These are phyloP conservation scores for Achaetomiella virescens DNA, from an alignment of 495 filamentous ascomycete species.

Conservation along the genomic window DNA sequence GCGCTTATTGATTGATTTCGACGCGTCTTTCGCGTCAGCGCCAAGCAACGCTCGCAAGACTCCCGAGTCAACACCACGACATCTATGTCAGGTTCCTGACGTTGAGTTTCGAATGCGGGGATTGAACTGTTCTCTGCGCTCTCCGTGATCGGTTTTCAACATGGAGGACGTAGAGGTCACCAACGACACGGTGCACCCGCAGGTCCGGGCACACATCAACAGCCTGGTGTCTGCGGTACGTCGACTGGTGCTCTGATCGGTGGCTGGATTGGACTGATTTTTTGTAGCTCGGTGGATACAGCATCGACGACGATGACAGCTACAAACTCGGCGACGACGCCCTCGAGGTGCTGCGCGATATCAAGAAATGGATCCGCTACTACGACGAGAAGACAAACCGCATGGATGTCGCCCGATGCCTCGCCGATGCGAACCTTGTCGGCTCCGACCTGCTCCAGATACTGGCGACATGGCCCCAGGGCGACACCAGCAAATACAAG, in stretches of 20 bases:
- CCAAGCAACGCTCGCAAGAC: neutral
- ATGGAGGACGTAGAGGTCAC: constrained; percentile 47
- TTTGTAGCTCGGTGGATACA: constrained; percentile 77
- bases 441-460: constrained; percentile 87
- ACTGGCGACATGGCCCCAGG: constrained; percentile 69
- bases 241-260: constrained; percentile 14
- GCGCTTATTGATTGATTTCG: constrained; percentile 6
- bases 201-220: constrained; percentile 85
- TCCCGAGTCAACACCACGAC: neutral
- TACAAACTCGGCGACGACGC: constrained; percentile 94
- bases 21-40: constrained; percentile 3
- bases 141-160: constrained; percentile 20
- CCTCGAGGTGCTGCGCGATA: constrained; percentile 80
- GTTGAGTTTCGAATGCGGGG: neutral
- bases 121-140: neutral
- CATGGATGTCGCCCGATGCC: constrained; percentile 88
- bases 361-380: constrained; percentile 87
- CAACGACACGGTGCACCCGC: constrained; percentile 66
- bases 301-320: constrained; percentile 67
- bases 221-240: constrained; percentile 86
- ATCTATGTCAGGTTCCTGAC: neutral
- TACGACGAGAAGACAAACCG: constrained; percentile 93
- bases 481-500: constrained; percentile 66
- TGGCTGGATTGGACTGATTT: neutral
- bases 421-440: constrained; percentile 90